Conservation (phyloP, 2,329 filamentous ascomycete species). For the Pseudocercospora musae region DNA sequence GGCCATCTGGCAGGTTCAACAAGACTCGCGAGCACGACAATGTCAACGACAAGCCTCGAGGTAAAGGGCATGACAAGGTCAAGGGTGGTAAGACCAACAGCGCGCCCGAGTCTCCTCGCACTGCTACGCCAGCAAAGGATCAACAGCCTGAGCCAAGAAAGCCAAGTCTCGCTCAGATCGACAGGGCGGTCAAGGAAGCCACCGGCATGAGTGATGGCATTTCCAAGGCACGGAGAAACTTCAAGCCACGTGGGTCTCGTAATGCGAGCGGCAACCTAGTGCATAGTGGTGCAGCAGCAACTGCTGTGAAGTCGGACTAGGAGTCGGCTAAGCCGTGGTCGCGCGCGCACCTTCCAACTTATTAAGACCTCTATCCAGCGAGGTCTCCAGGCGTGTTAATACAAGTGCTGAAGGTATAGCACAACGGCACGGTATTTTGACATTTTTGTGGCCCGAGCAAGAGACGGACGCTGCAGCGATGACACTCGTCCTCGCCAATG, state of each 20-base stretch:
- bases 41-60: not conserved
- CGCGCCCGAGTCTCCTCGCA: not conserved
- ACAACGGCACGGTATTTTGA: not conserved
- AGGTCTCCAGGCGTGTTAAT: not conserved
- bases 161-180: constrained; percentile 1
- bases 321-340: constrained; percentile 2
- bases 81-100: not conserved
- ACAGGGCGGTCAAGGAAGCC: constrained; percentile 1
- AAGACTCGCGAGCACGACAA: constrained; percentile 10
- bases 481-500: not conserved
- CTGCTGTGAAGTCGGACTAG: constrained; percentile 2
- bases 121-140: not conserved
- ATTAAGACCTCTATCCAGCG: not conserved
- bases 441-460: not conserved
- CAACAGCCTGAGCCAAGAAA: not conserved
- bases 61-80: not conserved
- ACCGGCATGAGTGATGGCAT: constrained; percentile 1
- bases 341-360: not conserved
- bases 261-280: not conserved
- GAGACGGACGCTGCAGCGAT: not conserved
- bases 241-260: constrained; percentile 3
- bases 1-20: constrained; percentile 16
- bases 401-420: not conserved
- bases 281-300: not conserved
- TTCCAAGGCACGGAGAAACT: not conserved